A percentile compares a stretch with the other conserved stretches of the same genome.
These are phyloP conservation scores for Neurospora sp. DNA, from an alignment of 495 filamentous ascomycete species.

Conservation along the genomic window DNA sequence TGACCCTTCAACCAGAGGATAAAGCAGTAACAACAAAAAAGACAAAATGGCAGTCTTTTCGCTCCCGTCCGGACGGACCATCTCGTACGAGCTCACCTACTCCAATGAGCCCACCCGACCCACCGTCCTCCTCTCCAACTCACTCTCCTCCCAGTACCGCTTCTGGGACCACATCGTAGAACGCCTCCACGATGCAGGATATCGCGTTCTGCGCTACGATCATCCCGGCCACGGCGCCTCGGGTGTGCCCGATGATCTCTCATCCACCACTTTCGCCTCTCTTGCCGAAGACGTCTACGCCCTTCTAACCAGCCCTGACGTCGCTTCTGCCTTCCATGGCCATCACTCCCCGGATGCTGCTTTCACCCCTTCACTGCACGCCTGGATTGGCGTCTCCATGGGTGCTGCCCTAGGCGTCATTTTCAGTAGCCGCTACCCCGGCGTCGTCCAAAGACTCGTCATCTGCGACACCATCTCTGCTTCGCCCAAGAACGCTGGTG, in stretches of 20 bases:
- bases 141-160: conserved; percentile 10
- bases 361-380: conserved; percentile 10
- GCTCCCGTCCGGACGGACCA: conserved; percentile 8
- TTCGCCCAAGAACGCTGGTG: conserved; percentile 15
- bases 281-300: conserved; percentile 20
- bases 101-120: conserved; percentile 1
- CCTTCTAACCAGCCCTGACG: conserved; percentile 13
- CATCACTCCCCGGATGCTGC: neutral
- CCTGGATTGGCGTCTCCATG: conserved; percentile 27
- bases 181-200: conserved; percentile 13
- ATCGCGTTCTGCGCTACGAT: conserved; percentile 23
- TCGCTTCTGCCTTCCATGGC: conserved; percentile 3
- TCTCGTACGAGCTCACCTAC: conserved; percentile 9
- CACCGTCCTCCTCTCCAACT: conserved; percentile 20
- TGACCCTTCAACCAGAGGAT: neutral
- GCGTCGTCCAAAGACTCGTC: conserved; percentile 14
- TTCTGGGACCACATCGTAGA: conserved; percentile 21
- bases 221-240: conserved; percentile 25
- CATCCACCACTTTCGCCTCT: conserved; percentile 19
- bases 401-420: conserved; percentile 22
- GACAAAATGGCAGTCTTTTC: neutral
- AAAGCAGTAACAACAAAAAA: neutral
- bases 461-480: conserved; percentile 18
- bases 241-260: conserved; percentile 12
- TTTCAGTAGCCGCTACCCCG: conserved; percentile 19